These are phyloP conservation scores for Diplotaxis tenuifolia DNA, from an alignment of 345 rosid genomes.

Conservation along the genomic window DNA sequence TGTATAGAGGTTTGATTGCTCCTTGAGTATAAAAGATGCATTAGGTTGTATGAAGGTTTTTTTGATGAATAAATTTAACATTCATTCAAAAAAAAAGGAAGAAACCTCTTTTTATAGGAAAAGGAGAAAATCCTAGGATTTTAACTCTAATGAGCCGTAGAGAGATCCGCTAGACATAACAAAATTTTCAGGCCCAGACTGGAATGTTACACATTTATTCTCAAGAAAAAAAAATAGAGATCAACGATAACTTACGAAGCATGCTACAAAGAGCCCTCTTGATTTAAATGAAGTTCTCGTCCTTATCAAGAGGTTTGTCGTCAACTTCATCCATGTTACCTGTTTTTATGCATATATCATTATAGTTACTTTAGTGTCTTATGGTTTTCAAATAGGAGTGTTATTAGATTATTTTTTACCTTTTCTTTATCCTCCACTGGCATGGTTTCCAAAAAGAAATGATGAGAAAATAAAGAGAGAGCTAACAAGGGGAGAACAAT, in stretches of 20 bases:
- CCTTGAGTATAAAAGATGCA: too few relatives aligned
- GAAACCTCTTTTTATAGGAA: too few relatives aligned
- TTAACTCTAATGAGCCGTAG: too few relatives aligned
- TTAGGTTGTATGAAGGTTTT: too few relatives aligned
- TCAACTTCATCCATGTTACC: constrained; percentile 61
- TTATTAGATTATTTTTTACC: not conserved
- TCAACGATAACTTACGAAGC: not conserved
- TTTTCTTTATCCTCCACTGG: not conserved
- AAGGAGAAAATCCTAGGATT: too few relatives aligned
- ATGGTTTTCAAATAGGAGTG: too few relatives aligned
- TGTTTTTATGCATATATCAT: constrained; percentile 16
- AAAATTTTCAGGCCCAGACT: too few relatives aligned
- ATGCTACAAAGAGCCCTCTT: constrained; percentile 37
- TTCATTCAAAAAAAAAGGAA: too few relatives aligned
- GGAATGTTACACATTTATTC: too few relatives aligned
- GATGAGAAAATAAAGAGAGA: not conserved
- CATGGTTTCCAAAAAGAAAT: not conserved
- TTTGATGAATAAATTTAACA: too few relatives aligned
- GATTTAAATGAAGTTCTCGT: constrained; percentile 49
- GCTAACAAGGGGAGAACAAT: not conserved
- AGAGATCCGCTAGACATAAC: too few relatives aligned
- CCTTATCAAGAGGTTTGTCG: constrained; percentile 48
- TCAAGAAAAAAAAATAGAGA: not conserved
- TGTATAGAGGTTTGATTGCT: too few relatives aligned
- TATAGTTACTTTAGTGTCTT: not conserved